Base-by-base conservation (phyloP, 805 yeast species). In the Yamadazyma paraphyllophila region DNA sequence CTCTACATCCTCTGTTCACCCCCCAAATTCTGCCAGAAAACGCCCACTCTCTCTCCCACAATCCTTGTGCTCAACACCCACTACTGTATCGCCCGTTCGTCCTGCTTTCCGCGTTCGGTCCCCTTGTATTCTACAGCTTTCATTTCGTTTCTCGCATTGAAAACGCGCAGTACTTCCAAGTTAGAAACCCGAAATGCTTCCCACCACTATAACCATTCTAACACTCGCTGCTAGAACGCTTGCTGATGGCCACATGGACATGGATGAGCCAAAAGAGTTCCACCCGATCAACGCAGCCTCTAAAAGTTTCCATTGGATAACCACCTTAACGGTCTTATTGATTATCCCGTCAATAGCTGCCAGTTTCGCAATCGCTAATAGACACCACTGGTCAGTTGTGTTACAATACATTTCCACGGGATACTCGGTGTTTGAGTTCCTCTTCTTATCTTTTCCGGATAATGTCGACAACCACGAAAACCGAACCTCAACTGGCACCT, bases 291-390 rank as follows among this genome's bases (percentile, higher is more conserved):
- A 77, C 46, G 78, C 82, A 7, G 73, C 68, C 1, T 66, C 81
- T 7, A 81, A 80, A 54, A 66, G 84, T 0, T 71, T 82, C 58
- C 92, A 85, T 57, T 85, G 89, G 89, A 57, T 84, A 14, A 38
- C 73, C 15, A 66, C 87, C 0, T 43, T 83, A 15, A 50, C 65
- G 0, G 39, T 78, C 4, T 55, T 81, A 16, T 67, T 83, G 24
- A 52, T 85, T 2, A 7, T 78, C 1, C 88, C 91, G 2, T 80
- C 86, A 0, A 44, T 83, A 1, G 68, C 82, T 1, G 62, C 85
- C 1, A 73, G 71, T 7, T 70, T 79, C 30, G 77, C 83, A 1
- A 65, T 82, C 51, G 86, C 88, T 1, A 72, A 77, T 43, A 66
- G 70, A 36, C 60, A 69, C 40, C 74, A 72, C 44, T 56, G 74